Base-by-base conservation (phyloP, 495 filamentous ascomycete genomes). In the Bryoglossum gracile region DNA sequence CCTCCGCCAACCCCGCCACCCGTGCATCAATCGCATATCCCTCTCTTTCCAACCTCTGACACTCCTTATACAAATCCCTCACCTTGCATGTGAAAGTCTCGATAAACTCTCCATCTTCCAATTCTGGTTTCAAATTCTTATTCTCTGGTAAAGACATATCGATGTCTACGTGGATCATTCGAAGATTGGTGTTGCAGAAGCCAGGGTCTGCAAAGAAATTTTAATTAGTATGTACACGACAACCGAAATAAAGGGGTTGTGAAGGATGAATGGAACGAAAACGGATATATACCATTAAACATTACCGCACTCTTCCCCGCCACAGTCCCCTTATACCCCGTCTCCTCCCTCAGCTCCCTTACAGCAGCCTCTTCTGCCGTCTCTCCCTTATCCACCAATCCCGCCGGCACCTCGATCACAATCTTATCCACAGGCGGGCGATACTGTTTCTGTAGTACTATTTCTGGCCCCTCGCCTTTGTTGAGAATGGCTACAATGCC, bases 341-440 rank as follows among this genome's bases (percentile, higher is more conserved):
- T 95, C 66, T 98, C 92, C 65, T 98, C 92, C 55, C 80, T 88
- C 50, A 98, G 71, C 60, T 96, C 90, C n/a, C 90, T 72, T 11
- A 94, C 73, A 6, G 90, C 90, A 45, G 84, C 84, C 50, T 85
- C 64, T 57, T 89, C 84, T 0, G 83, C 77, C 0, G 79, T 85
- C 63, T 95, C 90, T 23, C 77, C 80, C 6, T 80, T 82, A 65
- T 96, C 90, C 11, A 95, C 78, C 8, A 96, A 66, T 0, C 90
- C 90, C 3, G 90, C 90, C 0, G 90, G 90, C 2, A 94, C 73
- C 61, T 95, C 90, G 48, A 95, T 84, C 26, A 78, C 76, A 21
- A 86, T 69, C 53, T 84, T 84, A 54, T 86, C 78, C 33, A 94
- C 69, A 0, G 90, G 90, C 0, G 90, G 89, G 6, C 90, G 78